phyloP scores from a whole-genome alignment of 2,329 filamentous ascomycete species.

The Ceratocystis destructans region DNA sequence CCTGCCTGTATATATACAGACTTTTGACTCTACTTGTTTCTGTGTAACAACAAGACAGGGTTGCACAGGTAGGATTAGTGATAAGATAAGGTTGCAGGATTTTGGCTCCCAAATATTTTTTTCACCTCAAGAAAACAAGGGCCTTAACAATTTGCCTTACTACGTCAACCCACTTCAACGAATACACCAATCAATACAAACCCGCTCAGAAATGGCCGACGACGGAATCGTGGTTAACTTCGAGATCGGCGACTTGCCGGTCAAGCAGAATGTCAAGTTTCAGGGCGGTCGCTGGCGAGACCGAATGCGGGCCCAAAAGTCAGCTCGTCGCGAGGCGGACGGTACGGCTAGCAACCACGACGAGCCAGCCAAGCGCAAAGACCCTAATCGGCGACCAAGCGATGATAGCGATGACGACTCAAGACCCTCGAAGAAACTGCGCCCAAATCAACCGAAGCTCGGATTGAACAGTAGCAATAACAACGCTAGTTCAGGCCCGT shows the following conservation, averaged over 20 bases:
- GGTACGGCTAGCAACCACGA: constrained; percentile 22
- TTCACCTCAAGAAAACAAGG: neutral
- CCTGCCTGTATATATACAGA: neutral
- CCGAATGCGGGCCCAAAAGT: constrained; percentile 36
- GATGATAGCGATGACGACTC: constrained; percentile 14
- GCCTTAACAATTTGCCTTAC: no score
- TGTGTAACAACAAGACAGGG: neutral
- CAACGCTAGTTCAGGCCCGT: neutral
- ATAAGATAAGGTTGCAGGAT: constrained; percentile 1
- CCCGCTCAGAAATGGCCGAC: constrained; percentile 55
- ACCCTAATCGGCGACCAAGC: constrained; percentile 27
- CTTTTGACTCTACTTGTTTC: neutral
- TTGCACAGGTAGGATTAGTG: neutral
- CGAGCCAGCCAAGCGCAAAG: constrained; percentile 24
- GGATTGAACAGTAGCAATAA: neutral
- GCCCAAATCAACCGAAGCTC: constrained; percentile 22
- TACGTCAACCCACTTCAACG: neutral
- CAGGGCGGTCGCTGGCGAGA: constrained; percentile 93
- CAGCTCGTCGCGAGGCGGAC: constrained; percentile 1
- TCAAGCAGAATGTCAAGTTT: constrained; percentile 51
- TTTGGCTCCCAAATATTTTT: neutral
- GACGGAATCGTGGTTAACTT: constrained; percentile 94
- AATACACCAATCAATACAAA: neutral
- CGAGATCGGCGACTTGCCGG: constrained; percentile 53
- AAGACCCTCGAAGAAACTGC: constrained; percentile 23